phyloP scores from a whole-genome alignment of 768 basidiomycete genomes.

The Lactifluus piperatus region DNA sequence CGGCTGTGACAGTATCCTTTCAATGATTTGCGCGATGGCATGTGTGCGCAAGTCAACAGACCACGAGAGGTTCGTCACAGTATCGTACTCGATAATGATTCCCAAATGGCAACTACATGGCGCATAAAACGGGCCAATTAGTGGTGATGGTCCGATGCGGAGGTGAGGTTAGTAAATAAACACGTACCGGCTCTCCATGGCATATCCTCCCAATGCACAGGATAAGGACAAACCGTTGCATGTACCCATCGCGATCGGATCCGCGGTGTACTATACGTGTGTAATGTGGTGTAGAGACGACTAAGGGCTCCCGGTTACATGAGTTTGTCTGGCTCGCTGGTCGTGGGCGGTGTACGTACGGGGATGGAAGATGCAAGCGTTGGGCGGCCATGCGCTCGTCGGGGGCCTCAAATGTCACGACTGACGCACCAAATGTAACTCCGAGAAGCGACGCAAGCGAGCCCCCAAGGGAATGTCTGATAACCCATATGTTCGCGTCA shows the following conservation, averaged over 20 bases:
- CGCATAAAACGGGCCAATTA: not conserved
- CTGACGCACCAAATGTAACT: constrained; percentile 82
- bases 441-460: constrained; percentile 81
- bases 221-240: constrained; percentile 70
- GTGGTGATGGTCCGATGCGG: not conserved
- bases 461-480: constrained; percentile 82
- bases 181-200: constrained; percentile 58
- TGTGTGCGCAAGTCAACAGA: constrained; percentile 75
- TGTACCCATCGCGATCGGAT: constrained; percentile 83
- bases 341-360: constrained; percentile 32
- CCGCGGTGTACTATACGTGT: constrained; percentile 88
- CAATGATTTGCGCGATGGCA: constrained; percentile 70
- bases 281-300: constrained; percentile 69
- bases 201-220: constrained; percentile 85
- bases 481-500: constrained; percentile 80
- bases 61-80: constrained; percentile 82
- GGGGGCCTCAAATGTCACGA: constrained; percentile 85
- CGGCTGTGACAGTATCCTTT: constrained; percentile 56
- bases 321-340: too few species aligned
- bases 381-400: constrained; percentile 49
- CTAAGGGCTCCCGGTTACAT: constrained; percentile 26
- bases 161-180: not conserved
- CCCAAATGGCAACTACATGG: constrained; percentile 51
- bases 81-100: constrained; percentile 82
- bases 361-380: constrained; percentile 80